Evolutionary conservation across 495 filamentous ascomycete species (phyloP).

Genomic region (Saxophila tyrrhenica): DNA sequence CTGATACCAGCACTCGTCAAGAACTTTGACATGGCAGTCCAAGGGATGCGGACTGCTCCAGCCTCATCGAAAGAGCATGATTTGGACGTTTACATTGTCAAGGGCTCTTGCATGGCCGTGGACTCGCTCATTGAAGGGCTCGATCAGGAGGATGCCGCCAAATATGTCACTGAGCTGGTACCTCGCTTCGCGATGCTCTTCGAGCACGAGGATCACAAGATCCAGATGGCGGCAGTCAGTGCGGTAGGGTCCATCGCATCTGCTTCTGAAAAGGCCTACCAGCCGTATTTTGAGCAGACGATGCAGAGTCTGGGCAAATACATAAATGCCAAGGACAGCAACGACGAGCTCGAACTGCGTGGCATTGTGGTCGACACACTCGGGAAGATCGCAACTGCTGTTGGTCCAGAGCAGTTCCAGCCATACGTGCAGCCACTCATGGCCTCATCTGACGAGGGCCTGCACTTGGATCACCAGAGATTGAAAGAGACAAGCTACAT

Average conservation of each 20-base stretch:
- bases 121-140: constrained; percentile 85
- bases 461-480: constrained; percentile 79
- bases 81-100: constrained; percentile 71
- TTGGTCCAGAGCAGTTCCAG: constrained; percentile 76
- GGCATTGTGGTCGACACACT: constrained; percentile 83
- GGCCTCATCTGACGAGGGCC: constrained; percentile 79
- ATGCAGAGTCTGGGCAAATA: constrained; percentile 79
- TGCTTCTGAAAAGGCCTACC: constrained; percentile 69
- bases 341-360: constrained; percentile 82
- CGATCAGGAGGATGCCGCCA: constrained; percentile 66
- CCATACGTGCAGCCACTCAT: constrained; percentile 82
- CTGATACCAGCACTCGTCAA: constrained; percentile 75
- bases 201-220: constrained; percentile 69
- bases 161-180: constrained; percentile 72
- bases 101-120: constrained; percentile 78
- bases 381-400: constrained; percentile 80
- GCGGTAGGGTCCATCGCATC: constrained; percentile 84
- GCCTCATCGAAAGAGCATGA: constrained; percentile 40
- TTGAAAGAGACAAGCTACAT: constrained; percentile 94
- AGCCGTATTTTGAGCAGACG: constrained; percentile 76
- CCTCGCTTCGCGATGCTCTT: constrained; percentile 73
- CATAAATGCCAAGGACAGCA: constrained; percentile 71
- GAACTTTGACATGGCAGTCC: constrained; percentile 66
- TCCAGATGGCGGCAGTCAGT: constrained; percentile 78
- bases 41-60: constrained; percentile 25